These are phyloP conservation scores for Blastobotrys robertii DNA, from an alignment of 805 yeast genomes.

Conservation along the genomic window DNA sequence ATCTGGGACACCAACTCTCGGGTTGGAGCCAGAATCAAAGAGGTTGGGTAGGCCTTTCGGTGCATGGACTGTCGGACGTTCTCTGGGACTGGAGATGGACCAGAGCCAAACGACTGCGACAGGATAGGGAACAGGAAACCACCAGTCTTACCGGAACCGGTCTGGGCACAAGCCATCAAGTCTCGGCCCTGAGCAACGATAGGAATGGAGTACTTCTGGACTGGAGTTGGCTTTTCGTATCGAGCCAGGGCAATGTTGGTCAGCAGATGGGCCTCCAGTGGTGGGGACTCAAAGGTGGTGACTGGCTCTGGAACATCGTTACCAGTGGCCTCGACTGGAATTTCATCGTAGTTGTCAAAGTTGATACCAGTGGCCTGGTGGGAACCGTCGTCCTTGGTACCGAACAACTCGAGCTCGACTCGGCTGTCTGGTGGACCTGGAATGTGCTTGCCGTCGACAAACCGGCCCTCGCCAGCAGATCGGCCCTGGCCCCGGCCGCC, in stretches of 20 bases:
- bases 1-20: conserved; percentile 98
- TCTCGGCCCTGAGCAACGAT: conserved; percentile 84
- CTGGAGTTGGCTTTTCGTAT: conserved; percentile 94
- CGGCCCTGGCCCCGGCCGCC: conserved; percentile 26
- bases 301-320: conserved; percentile 91
- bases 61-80: conserved; percentile 26
- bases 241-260: conserved; percentile 82
- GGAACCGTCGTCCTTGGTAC: conserved; percentile 58
- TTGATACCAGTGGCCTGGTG: conserved; percentile 95
- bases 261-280: conserved; percentile 75
- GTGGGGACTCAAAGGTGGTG: conserved; percentile 79
- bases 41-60: conserved; percentile 86
- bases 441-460: conserved; percentile 78
- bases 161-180: conserved; percentile 95
- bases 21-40: conserved; percentile 94
- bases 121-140: conserved; percentile 98
- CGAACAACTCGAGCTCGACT: conserved; percentile 74
- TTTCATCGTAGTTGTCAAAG: conserved; percentile 96
- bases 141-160: conserved; percentile 99
- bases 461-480: conserved; percentile 59
- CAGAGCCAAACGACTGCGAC: conserved; percentile 78
- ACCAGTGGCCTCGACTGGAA: conserved; percentile 97
- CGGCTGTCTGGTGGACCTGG: conserved; percentile 66
- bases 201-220: conserved; percentile 88
- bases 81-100: conserved; percentile 62